phyloP scores from a whole-genome alignment of 768 basidiomycete species.

The Crassisporium funariophilum region DNA sequence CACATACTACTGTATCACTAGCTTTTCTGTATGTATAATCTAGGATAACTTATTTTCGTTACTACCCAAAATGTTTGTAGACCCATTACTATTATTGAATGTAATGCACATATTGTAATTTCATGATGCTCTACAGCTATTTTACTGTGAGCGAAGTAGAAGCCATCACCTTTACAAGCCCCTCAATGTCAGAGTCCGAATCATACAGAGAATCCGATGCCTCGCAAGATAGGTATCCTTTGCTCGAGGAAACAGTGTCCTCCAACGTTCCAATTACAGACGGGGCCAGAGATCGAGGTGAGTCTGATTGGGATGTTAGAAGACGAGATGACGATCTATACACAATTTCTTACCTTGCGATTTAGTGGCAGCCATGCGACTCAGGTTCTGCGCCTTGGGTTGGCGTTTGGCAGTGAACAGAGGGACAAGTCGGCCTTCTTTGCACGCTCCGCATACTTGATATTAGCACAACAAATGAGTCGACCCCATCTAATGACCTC shows the following conservation, averaged over 20 bases:
- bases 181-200: conserved; percentile 16
- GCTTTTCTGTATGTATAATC: no score
- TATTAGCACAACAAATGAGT: background rate
- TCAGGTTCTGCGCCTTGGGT: conserved; percentile 38
- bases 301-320: background rate
- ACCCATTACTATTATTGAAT: no score
- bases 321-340: background rate
- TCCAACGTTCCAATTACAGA: conserved; percentile 30
- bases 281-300: conserved; percentile 23
- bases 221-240: background rate
- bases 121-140: background rate
- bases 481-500: background rate
- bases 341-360: conserved; percentile 41
- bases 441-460: conserved; percentile 71
- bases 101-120: background rate
- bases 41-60: no score
- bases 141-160: conserved; percentile 8
- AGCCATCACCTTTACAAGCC: conserved; percentile 8
- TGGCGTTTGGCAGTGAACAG: conserved; percentile 47
- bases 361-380: conserved; percentile 46
- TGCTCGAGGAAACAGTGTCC: background rate
- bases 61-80: no score
- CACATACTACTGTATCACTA: no score
- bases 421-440: conserved; percentile 57
- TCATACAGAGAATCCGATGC: conserved; percentile 38